Evolutionary conservation across 1,284 basidiomycete species (phyloP).

Genomic region (Boletus nobilissimus): DNA sequence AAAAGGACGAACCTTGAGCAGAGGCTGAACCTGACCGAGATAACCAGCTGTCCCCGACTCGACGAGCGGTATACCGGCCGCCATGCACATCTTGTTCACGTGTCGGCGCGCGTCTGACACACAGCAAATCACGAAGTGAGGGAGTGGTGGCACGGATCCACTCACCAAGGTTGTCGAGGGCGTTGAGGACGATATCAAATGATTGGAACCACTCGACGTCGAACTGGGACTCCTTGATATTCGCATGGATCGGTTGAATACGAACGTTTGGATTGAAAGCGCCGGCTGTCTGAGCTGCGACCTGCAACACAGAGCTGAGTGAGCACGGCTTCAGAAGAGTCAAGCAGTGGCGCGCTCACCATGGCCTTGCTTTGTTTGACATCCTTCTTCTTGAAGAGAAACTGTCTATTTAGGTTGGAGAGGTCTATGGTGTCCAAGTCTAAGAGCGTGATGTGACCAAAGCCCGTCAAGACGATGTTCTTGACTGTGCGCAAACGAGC

Average conservation of each 20-base stretch:
- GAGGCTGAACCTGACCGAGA: constrained; percentile 85
- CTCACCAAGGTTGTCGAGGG: constrained; percentile 93
- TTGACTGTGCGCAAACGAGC: constrained; percentile 72
- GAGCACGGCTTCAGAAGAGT: neutral
- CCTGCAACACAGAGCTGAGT: constrained; percentile 52
- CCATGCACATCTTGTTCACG: constrained; percentile 98
- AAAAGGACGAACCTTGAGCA: constrained; percentile 65
- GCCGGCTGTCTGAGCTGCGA: constrained; percentile 89
- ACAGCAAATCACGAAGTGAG: neutral
- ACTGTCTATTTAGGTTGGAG: constrained; percentile 97
- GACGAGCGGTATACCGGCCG: constrained; percentile 89
- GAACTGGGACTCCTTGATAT: constrained; percentile 95
- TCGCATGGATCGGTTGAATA: constrained; percentile 91
- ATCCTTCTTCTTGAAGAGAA: constrained; percentile 97
- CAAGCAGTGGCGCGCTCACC: constrained; percentile 51
- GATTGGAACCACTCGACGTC: constrained; percentile 89
- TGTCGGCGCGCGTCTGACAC: constrained; percentile 85
- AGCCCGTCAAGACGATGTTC: constrained; percentile 93
- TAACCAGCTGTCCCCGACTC: constrained; percentile 99
- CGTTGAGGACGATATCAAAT: constrained; percentile 96
- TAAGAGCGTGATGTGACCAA: constrained; percentile 91
- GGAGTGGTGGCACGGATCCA: neutral
- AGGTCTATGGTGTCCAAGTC: constrained; percentile 99
- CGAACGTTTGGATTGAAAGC: constrained; percentile 93
- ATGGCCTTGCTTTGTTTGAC: constrained; percentile 96